Base-by-base conservation (phyloP, 164 flowering plant species). In the Cinnamomum chago region DNA sequence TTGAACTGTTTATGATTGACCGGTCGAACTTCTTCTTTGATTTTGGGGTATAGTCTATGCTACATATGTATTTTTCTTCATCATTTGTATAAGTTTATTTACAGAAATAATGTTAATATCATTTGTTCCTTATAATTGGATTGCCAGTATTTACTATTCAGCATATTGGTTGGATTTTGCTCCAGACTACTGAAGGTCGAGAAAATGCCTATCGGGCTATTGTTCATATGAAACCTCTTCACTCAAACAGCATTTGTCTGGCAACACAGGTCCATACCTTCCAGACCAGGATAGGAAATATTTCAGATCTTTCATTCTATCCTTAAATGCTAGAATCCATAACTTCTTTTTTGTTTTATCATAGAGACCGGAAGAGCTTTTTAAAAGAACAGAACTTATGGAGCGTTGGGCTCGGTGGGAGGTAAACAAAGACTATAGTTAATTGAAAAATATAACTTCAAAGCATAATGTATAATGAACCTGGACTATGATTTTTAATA, bases 351-450 rank as follows among this genome's bases (percentile, higher is more conserved):
- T 66, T 60, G 28, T 28, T 78, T 80, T 74, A 70, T 71, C 85
- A 64, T 77, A 95, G 99, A 90, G 97, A 81, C 99, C 99, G 67
- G 98, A 94, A 67, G 97, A 89, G 80, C 94, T 96, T 78, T 81
- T 96, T 58, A 89, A 92, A 77, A 88, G 97, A 80, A 91, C 95
- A 80, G 97, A 96, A 79, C 94, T 96, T 58, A 96, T 92, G 98
- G 98, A 96, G 81, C 99, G 98, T 50, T 96, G 99, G 99, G 92
- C 94, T 71, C 85, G 97, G 81, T 89, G 98, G 95, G 99, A 96
- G 99, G 99, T 96, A 88, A 67, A 15, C 70, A 70, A 40, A 30
- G 67, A 65, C 71, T 67, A 66, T 66, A 12, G 47, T 72, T 67
- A 77, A 62, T 67, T 73, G 40, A 62, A 69, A 67, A 74, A 62